Conservation (phyloP, 306 rosid species). For the Datisca glomerata region DNA sequence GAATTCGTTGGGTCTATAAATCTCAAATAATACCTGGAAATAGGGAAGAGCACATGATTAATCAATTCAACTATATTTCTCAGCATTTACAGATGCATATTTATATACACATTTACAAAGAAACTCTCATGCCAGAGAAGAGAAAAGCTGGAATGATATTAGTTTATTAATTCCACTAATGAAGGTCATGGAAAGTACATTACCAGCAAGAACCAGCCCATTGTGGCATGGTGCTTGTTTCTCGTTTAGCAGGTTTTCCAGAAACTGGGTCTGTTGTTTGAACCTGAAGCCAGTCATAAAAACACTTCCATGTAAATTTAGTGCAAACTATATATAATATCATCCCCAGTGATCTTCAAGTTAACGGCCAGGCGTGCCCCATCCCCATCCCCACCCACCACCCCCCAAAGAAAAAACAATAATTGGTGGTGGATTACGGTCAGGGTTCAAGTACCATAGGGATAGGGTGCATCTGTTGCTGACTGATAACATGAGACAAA, state of each 20-base stretch:
- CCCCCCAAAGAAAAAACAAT: too few species aligned
- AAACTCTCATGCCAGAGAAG: too few species aligned
- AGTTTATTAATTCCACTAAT: too few species aligned
- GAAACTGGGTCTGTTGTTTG: conserved; percentile 52
- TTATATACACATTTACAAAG: too few species aligned
- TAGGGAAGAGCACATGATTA: too few species aligned
- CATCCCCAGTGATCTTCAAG: too few species aligned
- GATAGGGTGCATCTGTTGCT: not conserved
- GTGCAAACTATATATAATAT: too few species aligned
- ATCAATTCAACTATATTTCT: too few species aligned
- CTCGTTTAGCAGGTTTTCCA: conserved; percentile 80
- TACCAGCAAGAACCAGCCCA: conserved; percentile 99
- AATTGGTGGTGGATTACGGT: not conserved
- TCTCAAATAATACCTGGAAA: conserved; percentile 84
- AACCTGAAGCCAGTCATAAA: conserved; percentile 30
- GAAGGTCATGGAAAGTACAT: conserved; percentile 17
- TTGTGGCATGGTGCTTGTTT: conserved; percentile 96
- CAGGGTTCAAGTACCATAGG: not conserved
- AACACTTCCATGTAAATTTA: not conserved
- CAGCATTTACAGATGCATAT: too few species aligned
- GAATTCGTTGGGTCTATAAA: conserved; percentile 93
- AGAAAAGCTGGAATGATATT: too few species aligned
- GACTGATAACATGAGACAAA: not conserved
- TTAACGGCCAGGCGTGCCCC: too few species aligned
- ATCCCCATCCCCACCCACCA: too few species aligned